phyloP scores from a whole-genome alignment of 1,284 basidiomycete genomes.

The Ceratobasidium theobromae region DNA sequence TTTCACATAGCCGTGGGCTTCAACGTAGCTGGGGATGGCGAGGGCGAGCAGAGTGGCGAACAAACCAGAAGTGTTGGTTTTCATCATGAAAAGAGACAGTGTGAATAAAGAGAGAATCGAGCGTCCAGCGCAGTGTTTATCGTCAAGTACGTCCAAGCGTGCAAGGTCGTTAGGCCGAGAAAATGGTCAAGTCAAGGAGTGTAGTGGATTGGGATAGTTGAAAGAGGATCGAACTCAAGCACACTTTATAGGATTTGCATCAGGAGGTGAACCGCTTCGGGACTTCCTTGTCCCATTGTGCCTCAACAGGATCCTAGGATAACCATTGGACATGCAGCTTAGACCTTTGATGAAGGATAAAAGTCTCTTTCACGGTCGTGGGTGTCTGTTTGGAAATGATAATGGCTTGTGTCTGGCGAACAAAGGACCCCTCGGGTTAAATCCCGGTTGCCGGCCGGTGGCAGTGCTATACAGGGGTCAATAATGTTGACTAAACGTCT shows the following conservation, averaged over 20 bases:
- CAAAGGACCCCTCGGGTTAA: background rate
- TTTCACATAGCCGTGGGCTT: slow-evolving; percentile 3
- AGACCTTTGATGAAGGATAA: slow-evolving; percentile 1
- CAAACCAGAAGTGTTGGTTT: background rate
- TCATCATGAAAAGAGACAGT: background rate
- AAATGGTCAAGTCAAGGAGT: background rate
- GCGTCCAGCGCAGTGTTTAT: slow-evolving; percentile 16
- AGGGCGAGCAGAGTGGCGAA: slow-evolving; percentile 1
- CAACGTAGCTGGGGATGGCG: background rate
- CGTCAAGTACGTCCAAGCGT: slow-evolving; percentile 28
- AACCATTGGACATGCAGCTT: background rate
- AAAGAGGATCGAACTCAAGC: background rate
- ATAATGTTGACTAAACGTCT: no score
- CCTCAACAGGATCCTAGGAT: background rate
- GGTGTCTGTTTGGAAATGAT: background rate
- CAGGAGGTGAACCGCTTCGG: background rate
- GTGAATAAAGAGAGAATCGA: background rate
- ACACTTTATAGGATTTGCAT: background rate
- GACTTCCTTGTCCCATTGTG: slow-evolving; percentile 1
- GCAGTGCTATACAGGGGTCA: background rate
- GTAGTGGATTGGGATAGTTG: no score
- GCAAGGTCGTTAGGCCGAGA: slow-evolving; percentile 18
- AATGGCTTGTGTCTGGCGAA: background rate
- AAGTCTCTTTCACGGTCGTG: background rate
- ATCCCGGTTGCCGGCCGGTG: no score